Evolutionary conservation across 73 alveolate genomes (phyloP).

Genomic region (Symbiodinium natans): DNA sequence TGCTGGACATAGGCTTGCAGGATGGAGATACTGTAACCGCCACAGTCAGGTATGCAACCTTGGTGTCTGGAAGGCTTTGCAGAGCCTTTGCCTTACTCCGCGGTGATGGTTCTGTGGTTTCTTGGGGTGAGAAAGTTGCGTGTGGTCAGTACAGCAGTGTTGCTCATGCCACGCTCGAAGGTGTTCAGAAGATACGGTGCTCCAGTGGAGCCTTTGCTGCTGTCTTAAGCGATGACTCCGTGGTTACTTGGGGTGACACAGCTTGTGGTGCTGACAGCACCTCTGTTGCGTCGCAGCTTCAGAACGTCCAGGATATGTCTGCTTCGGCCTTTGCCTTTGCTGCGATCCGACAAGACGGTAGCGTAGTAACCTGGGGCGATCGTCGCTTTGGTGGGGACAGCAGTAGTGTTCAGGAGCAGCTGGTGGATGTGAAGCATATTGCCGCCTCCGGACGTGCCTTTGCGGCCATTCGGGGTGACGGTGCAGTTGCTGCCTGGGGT

Average conservation of each 20-base stretch:
- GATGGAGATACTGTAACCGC: neutral
- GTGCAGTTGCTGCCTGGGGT: neutral
- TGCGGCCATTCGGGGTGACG: neutral
- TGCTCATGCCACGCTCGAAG: neutral
- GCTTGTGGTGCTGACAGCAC: neutral
- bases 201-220: slow-evolving; percentile 1
- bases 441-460: neutral
- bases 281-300: neutral
- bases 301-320: neutral
- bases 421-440: neutral
- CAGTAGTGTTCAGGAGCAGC: neutral
- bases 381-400: slow-evolving; percentile 2
- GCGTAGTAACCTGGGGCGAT: neutral
- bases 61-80: slow-evolving; percentile 6
- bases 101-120: neutral
- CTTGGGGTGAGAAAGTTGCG: neutral
- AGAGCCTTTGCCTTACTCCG: slow-evolving; percentile 1
- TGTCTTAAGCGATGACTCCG: neutral
- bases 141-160: slow-evolving; percentile 1
- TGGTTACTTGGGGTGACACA: slow-evolving; percentile 1
- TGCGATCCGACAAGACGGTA: neutral
- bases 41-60: neutral
- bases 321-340: slow-evolving; percentile 7
- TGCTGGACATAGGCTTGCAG: neutral
- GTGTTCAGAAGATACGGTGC: neutral